Evolutionary conservation across 2,329 filamentous ascomycete species (phyloP).

Genomic region (Rhinocladiella similis): DNA sequence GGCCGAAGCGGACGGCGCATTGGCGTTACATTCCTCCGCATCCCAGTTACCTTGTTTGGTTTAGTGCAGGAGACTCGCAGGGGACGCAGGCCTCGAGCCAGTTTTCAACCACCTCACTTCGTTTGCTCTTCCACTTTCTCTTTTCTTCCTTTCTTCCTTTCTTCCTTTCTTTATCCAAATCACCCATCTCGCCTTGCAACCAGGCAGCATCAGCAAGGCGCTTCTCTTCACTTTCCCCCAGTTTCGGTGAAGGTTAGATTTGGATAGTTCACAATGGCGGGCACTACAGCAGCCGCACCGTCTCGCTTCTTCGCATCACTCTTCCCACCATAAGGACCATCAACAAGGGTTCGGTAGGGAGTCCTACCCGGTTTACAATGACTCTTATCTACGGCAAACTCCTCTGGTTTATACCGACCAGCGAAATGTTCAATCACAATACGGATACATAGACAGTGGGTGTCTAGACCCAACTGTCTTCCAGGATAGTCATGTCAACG

Average conservation of each 20-base stretch:
- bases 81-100: not conserved
- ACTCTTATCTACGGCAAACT: slow-evolving; percentile 15
- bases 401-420: slow-evolving; percentile 25
- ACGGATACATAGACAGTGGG: slow-evolving; percentile 12
- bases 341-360: slow-evolving; percentile 19
- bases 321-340: slow-evolving; percentile 24
- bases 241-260: slow-evolving; percentile 13
- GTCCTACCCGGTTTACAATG: slow-evolving; percentile 12
- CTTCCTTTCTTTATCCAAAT: not conserved
- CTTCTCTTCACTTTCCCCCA: not conserved
- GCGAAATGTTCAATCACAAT: slow-evolving; percentile 24
- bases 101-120: not conserved
- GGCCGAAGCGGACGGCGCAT: not conserved
- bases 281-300: slow-evolving; percentile 3
- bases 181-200: slow-evolving; percentile 15
- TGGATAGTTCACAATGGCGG: slow-evolving; percentile 26
- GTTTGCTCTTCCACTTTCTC: slow-evolving; percentile 12
- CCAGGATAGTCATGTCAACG: not conserved
- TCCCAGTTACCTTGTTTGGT: slow-evolving; percentile 15
- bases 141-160: slow-evolving; percentile 10
- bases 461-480: slow-evolving; percentile 3
- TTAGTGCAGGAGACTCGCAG: not conserved
- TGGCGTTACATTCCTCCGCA: too few relatives aligned
- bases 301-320: slow-evolving; percentile 3
- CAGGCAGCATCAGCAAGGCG: slow-evolving; percentile 21